Base-by-base conservation (phyloP, 2,329 filamentous ascomycete species). In the Clonostachys byssicola region DNA sequence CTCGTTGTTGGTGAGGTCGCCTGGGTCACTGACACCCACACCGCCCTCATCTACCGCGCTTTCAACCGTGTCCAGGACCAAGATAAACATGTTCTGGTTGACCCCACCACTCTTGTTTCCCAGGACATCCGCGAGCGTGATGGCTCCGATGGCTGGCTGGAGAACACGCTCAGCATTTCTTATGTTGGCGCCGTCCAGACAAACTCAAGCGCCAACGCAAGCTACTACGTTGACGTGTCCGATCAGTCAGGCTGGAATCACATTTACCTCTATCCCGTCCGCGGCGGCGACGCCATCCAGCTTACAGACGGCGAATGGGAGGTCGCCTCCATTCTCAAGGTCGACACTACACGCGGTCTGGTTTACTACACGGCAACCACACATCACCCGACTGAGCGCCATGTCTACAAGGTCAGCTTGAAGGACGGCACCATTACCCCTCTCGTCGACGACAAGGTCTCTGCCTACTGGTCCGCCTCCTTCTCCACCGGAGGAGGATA, bases 161-260 rank as follows among this genome's bases (percentile, higher is more conserved):
- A 86, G 55, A 80, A 84, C 54, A 72, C 73, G 16, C 56, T 76
- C 5, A 73, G 76, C 9, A 81, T 85, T 45, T 58, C 65, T 6
- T 85, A 81, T 53, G 68, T 83, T 5, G 78, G 78, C 0, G 49
- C 67, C 4, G 51, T 78, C 40, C 62, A 71, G 34, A 56, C 58
- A 17, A 60, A 61, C 0, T 51, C 52, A 13, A 65, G 64, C 36
- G 13, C 13, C 34, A 65, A 65, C 38, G 57, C 62, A 4, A 58
- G 62, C 2, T 85, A 83, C 61, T 88, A 87, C 56, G 66, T 88
- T 13, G 85, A 88, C 54, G 60, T 86, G 4, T 86, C 82, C 0
- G 85, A 88, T 47, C 74, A 80, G 51, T 78, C 77, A 6, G 84
- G 83, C 16, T 88, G 83, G 80, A 75, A 86, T 76, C 85, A 88